Evolutionary conservation across 2,329 filamentous ascomycete species (phyloP), one percentile per base, ranked within the genome.

Genomic region (Metarhizium brunneum): DNA sequence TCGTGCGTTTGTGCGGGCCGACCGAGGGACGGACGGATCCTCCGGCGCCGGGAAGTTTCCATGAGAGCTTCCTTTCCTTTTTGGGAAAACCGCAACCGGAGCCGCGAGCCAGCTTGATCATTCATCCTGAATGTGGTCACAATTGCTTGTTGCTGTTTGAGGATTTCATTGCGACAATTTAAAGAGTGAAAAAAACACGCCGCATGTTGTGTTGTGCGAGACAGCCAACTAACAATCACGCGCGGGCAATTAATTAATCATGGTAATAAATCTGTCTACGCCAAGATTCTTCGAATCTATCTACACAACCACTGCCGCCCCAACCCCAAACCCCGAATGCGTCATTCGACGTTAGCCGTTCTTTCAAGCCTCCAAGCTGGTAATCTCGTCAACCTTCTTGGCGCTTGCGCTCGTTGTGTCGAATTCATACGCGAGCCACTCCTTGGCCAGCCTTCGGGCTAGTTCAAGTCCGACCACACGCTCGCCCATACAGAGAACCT

Each of bases 401-500:
- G 74, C 74, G 55, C 74, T 77, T 25, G 72, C 70, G 54, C 71
- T 72, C 43, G 71, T 73, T 47, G 79, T 75, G 69, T 95, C 90
- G 71, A 94, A 94, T 57, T 83, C 76, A 70, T 94, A 92, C n/a
- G 83, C 86, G 38, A 95, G 69, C 89, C 89, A 95, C 76, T 95
- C 90, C 68, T 79, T 84, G 0, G 84, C 89, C 63, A 95, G 69
- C 64, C 88, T 77, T 63, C 89, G 81, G 47, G 90, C 90, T 47
- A 95, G 72, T 73, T 95, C 90, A 50, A 94, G 69, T 0, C 90
- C 90, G 48, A 95, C 81, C 0, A 95, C 90, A 25, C 90, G 76
- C 79, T 95, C 87, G 0, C 90, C 90, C 77, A 95, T 86, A 68
- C 90, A 95, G 59, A 95, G 73, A 36, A 95, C 89, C 73, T 95